phyloP scores from a whole-genome alignment of 1,139 yeast species.

The Geotrichum histeridarum region DNA sequence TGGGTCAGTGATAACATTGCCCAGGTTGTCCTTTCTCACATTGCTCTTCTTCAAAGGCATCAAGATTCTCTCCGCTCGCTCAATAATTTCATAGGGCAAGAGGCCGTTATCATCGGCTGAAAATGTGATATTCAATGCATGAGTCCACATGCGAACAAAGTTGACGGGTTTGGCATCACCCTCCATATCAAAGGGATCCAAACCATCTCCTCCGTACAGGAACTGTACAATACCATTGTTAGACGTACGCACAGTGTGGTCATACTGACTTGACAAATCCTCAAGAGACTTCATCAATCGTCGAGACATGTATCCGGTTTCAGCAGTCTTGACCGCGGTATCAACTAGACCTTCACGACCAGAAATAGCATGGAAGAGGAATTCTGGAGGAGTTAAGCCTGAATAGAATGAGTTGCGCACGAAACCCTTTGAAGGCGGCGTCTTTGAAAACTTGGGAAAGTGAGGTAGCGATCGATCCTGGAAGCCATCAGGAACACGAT shows the following conservation, averaged over 20 bases:
- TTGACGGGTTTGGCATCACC: constrained; percentile 97
- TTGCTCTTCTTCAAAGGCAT: constrained; percentile 56
- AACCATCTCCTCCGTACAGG: constrained; percentile 97
- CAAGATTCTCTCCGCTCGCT: constrained; percentile 52
- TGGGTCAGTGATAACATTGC: constrained; percentile 49
- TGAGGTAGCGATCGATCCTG: constrained; percentile 98
- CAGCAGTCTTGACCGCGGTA: constrained; percentile 98
- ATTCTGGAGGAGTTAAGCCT: constrained; percentile 94
- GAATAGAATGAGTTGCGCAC: constrained; percentile 92
- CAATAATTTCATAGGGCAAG: constrained; percentile 64
- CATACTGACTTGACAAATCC: constrained; percentile 91
- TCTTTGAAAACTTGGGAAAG: constrained; percentile 89
- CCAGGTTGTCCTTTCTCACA: constrained; percentile 68
- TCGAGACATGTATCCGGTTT: constrained; percentile 98
- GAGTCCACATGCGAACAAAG: constrained; percentile 92
- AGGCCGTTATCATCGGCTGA: constrained; percentile 52
- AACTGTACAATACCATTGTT: constrained; percentile 96
- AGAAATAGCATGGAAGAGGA: constrained; percentile 95
- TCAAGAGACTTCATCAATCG: constrained; percentile 97
- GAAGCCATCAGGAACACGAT: constrained; percentile 99
- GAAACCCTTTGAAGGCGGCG: constrained; percentile 97
- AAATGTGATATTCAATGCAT: constrained; percentile 70
- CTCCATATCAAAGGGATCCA: constrained; percentile 98
- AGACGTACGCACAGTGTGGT: constrained; percentile 90
- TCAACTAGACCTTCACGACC: constrained; percentile 99